phyloP scores from a whole-genome alignment of 352 stramenopile genomes.

The Pythium diclinum region DNA sequence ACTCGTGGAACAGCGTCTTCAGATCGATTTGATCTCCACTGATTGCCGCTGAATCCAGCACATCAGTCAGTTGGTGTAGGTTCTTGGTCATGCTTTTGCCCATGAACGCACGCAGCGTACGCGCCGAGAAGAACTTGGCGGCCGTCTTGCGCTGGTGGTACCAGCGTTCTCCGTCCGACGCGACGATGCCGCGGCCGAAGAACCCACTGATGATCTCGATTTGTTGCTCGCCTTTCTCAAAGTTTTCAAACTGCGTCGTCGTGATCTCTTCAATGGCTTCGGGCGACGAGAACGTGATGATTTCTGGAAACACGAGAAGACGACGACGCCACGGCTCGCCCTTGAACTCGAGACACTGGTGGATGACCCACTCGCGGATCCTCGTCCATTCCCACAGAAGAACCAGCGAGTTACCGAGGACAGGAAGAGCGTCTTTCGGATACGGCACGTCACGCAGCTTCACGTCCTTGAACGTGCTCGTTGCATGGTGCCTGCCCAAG shows the following conservation, averaged over 20 bases:
- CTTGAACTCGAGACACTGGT: conserved; percentile 6
- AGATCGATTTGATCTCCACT: conserved; percentile 17
- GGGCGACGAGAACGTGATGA: conserved; percentile 22
- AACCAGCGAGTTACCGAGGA: conserved; percentile 4
- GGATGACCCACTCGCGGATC: conserved; percentile 4
- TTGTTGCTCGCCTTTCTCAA: conserved; percentile 28
- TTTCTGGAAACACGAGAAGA: conserved; percentile 10
- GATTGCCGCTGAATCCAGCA: conserved; percentile 3
- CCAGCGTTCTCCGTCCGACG: conserved; percentile 32
- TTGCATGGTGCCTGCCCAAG: not conserved
- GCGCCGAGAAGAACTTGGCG: conserved; percentile 32
- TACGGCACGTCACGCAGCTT: not conserved
- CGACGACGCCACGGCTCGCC: conserved; percentile 24
- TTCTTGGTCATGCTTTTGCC: conserved; percentile 18
- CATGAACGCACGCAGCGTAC: conserved; percentile 27
- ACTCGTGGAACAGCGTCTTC: conserved; percentile 39
- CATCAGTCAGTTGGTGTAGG: not conserved
- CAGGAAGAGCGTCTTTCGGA: not conserved
- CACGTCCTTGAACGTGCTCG: not conserved
- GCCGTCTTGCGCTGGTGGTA: conserved; percentile 30
- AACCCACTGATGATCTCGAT: conserved; percentile 22
- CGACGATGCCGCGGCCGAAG: conserved; percentile 26
- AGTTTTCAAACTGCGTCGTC: conserved; percentile 34
- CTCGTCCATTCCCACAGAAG: not conserved
- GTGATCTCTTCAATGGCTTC: conserved; percentile 33